Base-by-base conservation (phyloP, 140 eudicot genomes). In the Stevia rebaudiana region DNA sequence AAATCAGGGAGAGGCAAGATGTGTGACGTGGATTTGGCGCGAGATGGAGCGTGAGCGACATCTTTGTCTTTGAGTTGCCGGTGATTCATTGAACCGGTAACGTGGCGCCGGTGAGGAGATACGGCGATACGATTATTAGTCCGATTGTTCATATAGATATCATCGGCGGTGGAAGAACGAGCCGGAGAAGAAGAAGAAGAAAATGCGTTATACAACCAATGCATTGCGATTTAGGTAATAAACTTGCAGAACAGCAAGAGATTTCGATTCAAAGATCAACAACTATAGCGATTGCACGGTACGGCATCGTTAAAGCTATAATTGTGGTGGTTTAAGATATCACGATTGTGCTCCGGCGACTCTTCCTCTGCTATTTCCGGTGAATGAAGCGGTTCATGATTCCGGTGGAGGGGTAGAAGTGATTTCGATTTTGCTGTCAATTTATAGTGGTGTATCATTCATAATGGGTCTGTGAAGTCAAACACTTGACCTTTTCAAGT, bases 1-100 rank as follows among this genome's bases (percentile, higher is more conserved):
- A 79, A 53, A 15, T 83, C 95, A 13, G 74, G 74, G 8, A 67
- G 40, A 12, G 95, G 97, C 67, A 84, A 65, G 19, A 81, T 84
- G 51, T 82, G 67, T 0, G 78, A 88, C 18, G 94, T 63, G 17
- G 80, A 41, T 15, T 47, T 54, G 16, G 68, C 23, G 13, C 61
- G 30, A 0, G 69, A 61, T 16, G 72, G 49, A 0, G 70, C 44
- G n/a, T 15, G 68, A 7, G 15, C 80, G 43, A 28, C 61, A 52
- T 69, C 86, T 69, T 56, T 50, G 0, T 77, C 75, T 3, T 44
- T 13, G 30, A 33, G 33, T 23, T 72, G 57, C 11, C 69, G 80
- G 50, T 75, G 35, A 66, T 57, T 81, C 64, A 30, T 71, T 10
- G 80, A 58, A 41, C 76, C 73, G 16, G 54, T 10, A 44, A 37